phyloP scores from a whole-genome alignment of 148 eudicot genomes.

The Pharnaceum exiguum region DNA sequence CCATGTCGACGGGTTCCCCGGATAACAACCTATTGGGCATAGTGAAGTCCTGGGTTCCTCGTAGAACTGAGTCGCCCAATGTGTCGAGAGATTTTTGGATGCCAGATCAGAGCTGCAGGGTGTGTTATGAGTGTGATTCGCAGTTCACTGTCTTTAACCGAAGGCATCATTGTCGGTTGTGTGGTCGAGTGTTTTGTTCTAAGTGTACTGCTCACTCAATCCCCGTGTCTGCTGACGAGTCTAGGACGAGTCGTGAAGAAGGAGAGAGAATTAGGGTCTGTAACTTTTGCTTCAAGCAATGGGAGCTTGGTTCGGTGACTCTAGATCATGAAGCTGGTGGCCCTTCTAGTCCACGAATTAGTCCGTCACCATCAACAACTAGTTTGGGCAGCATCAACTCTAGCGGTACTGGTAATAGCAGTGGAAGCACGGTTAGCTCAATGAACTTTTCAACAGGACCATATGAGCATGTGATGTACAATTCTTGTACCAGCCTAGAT shows the following conservation, averaged over 20 bases:
- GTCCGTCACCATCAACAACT: slow-evolving; percentile 49
- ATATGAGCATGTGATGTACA: slow-evolving; percentile 31
- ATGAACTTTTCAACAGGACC: slow-evolving; percentile 46
- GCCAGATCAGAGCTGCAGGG: slow-evolving; percentile 87
- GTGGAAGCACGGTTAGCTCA: slow-evolving; percentile 44
- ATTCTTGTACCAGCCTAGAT: slow-evolving; percentile 37
- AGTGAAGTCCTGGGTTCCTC: slow-evolving; percentile 64
- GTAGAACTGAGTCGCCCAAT: slow-evolving; percentile 44
- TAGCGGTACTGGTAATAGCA: slow-evolving; percentile 51
- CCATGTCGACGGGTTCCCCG: slow-evolving; percentile 58
- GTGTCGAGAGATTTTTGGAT: slow-evolving; percentile 91
- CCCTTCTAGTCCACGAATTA: slow-evolving; percentile 38
- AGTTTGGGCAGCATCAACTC: slow-evolving; percentile 71
- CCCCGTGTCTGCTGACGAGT: slow-evolving; percentile 42
- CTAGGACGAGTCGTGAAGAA: slow-evolving; percentile 37
- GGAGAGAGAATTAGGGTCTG: slow-evolving; percentile 77
- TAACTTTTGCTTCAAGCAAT: slow-evolving; percentile 79
- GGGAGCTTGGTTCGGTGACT: slow-evolving; percentile 48
- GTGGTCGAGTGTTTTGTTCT: slow-evolving; percentile 85
- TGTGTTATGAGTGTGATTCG: slow-evolving; percentile 80
- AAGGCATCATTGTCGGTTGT: slow-evolving; percentile 85
- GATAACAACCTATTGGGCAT: slow-evolving; percentile 48
- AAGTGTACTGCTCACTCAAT: slow-evolving; percentile 74
- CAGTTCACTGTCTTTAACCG: slow-evolving; percentile 73
- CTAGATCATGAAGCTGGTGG: slow-evolving; percentile 38